Base-by-base conservation (phyloP, 208 protist species). In the Crithidia expoeki region DNA sequence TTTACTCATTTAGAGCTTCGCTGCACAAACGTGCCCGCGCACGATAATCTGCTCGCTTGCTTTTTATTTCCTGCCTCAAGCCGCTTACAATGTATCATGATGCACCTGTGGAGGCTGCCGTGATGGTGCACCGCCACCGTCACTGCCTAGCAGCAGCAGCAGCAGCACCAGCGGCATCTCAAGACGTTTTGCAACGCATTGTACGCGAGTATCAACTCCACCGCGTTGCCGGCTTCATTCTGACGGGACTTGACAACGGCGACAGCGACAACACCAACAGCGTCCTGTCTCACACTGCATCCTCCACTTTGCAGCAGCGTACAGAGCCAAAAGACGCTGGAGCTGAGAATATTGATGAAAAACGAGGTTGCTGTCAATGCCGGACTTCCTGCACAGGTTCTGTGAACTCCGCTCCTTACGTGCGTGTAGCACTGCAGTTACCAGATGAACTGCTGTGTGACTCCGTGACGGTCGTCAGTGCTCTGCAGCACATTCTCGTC, bases 341-440 rank as follows among this genome's bases (percentile, higher is more conserved):
- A 33, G 34, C 2, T 1, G 47, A n/a, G 2, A 46, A 56, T 16
- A 25, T 5, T 2, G 16, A 14, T 0, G 0, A 38, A 2, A 9
- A 23, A 4, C 33, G 21, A 14, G 36, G 36, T 6, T 59, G 47
- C 23, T 34, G 27, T 14, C 25, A 34, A 14, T 64, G 58, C 14
- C 11, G 16, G 5, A 0, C 46, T 42, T 56, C 40, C n/a, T 27
- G 46, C 10, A 16, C 46, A 4, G 34, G 36, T 5, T 2, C 25
- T 0, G 23, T 21, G 38, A 53, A 30, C 21, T 27, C 25, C 3
- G 50, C 61, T 2, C 61, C 49, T 4, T 71, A 65, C 64, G 56
- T 79, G 34, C 74, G 80, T 12, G 80, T 96, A 14, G 92, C 94
- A 0, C 75, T 98, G 60, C 94, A 98, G 80, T 94, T 97, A 40